phyloP scores from a whole-genome alignment of 177 flowering plant genomes.

The Telopea speciosissima region DNA sequence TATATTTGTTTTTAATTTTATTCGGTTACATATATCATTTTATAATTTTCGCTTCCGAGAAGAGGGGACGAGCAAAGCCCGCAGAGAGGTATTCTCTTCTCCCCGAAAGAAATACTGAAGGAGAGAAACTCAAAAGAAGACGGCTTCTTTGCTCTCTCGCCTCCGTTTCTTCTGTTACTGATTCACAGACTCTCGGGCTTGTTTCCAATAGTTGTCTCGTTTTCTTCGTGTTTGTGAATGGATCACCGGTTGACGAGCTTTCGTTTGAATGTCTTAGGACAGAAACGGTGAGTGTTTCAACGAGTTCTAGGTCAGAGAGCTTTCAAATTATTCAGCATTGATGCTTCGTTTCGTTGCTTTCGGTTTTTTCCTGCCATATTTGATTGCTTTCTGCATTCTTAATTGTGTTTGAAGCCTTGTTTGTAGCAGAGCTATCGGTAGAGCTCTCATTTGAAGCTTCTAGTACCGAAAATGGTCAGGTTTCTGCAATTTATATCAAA shows the following conservation, averaged over 20 bases:
- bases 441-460: not conserved
- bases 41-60: not conserved
- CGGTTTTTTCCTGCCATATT: not conserved
- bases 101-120: not conserved
- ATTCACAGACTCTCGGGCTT: not conserved
- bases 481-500: not conserved
- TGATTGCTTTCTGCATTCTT: not conserved
- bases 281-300: not conserved
- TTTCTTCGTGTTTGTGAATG: not conserved
- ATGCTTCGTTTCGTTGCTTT: not conserved
- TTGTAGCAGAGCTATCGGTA: not conserved
- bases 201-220: not conserved
- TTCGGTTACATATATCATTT: not conserved
- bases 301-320: not conserved
- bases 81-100: not conserved
- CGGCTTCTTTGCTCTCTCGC: not conserved
- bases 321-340: not conserved
- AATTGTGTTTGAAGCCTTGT: not conserved
- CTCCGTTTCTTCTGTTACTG: not conserved
- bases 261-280: not conserved
- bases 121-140: not conserved
- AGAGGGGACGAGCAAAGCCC: not conserved
- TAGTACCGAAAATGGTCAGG: not conserved
- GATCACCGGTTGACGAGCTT: not conserved
- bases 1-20: no score